Evolutionary conservation across 768 basidiomycete genomes (phyloP), one percentile per base, ranked within the genome.

Genomic region (Tephrocybe sp.): DNA sequence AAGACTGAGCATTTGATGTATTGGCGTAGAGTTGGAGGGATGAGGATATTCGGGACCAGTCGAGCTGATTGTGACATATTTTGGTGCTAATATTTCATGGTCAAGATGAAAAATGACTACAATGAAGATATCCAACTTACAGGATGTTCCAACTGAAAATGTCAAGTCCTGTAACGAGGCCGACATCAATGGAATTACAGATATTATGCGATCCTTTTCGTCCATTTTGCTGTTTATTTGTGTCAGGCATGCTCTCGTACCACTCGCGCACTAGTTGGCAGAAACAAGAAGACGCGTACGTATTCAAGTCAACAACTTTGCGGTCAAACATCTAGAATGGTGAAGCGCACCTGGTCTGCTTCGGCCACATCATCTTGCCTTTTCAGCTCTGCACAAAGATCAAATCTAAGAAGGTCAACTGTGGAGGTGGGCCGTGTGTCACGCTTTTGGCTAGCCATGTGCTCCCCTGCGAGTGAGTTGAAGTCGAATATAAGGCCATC

Each of bases 171-270:
- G 58, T 14, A 62, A 62, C 30, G 65, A 62, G 4, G 68, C 61
- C 54, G 75, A 71, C 8, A 83, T 87, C 26, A 93, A 60, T n/a
- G 89, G 84, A 48, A 94, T 81, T n/a, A 92, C 88, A 26, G 82
- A 72, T 22, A 83, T 72, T 60, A 94, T 67, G 45, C 89, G 78
- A 56, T 89, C 85, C 2, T 70, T 48, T 35, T 72, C 65, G 17
- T 71, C 75, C 1, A 63, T 57, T 66, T 87, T 90, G 58, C 70
- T 58, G 60, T 92, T 91, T 31, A 73, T 77, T 58, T 78, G 80
- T 4, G 80, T 85, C 26, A 92, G 70, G 68, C 92, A 95, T 43
- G 83, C 87, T 59, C 84, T 75, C 42, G 89, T 88, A 19, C 82
- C 87, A 17, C 63, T 48, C 16, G 77, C 65, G 69, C 90, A 93